A percentile compares a stretch with the other conserved stretches of the same genome.
Evolutionary conservation across 805 yeast genomes (phyloP).

Genomic region (Kuraishia hungarica): DNA sequence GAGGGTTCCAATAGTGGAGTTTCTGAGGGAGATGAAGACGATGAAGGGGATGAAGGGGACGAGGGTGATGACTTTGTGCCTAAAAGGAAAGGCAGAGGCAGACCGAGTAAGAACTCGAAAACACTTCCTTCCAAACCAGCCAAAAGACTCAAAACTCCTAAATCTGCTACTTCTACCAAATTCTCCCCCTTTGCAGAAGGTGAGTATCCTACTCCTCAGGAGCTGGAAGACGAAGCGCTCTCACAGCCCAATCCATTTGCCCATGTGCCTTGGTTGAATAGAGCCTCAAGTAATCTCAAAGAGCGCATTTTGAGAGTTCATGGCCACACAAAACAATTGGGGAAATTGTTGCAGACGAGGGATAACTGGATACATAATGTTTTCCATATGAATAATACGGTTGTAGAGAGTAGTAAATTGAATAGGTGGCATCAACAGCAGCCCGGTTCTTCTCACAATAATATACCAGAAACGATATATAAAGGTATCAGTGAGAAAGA

Average conservation of each 20-base stretch:
- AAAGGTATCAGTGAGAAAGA: not conserved
- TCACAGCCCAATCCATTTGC: not conserved
- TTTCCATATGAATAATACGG: constrained; percentile 11
- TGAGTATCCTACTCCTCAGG: not conserved
- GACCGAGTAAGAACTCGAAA: constrained; percentile 1
- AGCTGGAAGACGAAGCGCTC: not conserved
- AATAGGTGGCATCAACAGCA: constrained; percentile 4
- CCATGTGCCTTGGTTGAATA: not conserved
- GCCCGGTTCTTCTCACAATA: not conserved
- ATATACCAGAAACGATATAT: constrained; percentile 2
- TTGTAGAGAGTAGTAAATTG: not conserved
- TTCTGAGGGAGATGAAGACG: not conserved
- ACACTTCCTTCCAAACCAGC: not conserved
- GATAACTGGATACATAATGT: constrained; percentile 9
- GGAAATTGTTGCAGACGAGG: constrained; percentile 6
- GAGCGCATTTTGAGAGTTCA: constrained; percentile 2
- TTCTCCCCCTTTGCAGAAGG: constrained; percentile 1
- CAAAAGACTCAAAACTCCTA: constrained; percentile 1
- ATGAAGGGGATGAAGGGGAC: constrained; percentile 4
- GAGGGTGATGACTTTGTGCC: constrained; percentile 4
- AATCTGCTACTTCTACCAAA: constrained; percentile 5
- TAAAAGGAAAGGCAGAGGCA: constrained; percentile 7
- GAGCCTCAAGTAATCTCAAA: not conserved
- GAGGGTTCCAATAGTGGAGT: not conserved
- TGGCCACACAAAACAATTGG: constrained; percentile 8